A percentile compares a stretch with the other conserved stretches of the same genome.
Conservation (phyloP, 1,284 basidiomycete genomes). For the Ganoderma resinaceum region DNA sequence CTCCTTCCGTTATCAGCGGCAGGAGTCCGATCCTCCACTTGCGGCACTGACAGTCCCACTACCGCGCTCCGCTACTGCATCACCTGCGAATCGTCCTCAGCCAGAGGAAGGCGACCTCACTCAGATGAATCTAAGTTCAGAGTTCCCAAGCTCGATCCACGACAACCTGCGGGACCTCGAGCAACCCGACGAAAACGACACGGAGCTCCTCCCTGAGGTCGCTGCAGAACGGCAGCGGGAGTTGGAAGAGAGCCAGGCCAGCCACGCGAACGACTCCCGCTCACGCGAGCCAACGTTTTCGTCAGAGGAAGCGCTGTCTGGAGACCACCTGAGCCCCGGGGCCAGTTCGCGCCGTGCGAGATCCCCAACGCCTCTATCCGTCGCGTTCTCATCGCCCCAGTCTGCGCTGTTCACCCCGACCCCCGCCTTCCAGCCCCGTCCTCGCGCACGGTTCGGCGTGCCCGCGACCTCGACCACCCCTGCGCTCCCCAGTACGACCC, state of each 20-base stretch:
- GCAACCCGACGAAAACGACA: slow-evolving; percentile 13
- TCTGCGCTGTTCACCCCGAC: slow-evolving; percentile 62
- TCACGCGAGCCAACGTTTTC: slow-evolving; percentile 69
- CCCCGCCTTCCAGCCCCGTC: slow-evolving; percentile 63
- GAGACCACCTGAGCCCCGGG: slow-evolving; percentile 23
- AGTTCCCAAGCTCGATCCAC: slow-evolving; percentile 11
- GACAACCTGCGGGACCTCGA: not conserved
- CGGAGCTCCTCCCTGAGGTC: slow-evolving; percentile 25
- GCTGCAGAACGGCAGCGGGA: slow-evolving; percentile 15
- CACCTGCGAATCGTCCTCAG: slow-evolving; percentile 45
- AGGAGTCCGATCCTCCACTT: slow-evolving; percentile 53
- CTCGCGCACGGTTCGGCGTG: slow-evolving; percentile 65
- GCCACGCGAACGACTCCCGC: slow-evolving; percentile 11
- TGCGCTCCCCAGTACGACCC: slow-evolving; percentile 29
- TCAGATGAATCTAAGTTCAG: slow-evolving; percentile 25
- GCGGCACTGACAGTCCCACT: slow-evolving; percentile 57
- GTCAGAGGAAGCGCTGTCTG: slow-evolving; percentile 49
- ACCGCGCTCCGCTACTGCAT: slow-evolving; percentile 61
- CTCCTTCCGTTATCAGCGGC: slow-evolving; percentile 49
- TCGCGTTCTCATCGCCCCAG: slow-evolving; percentile 47
- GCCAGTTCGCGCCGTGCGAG: slow-evolving; percentile 25
- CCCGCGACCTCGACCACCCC: slow-evolving; percentile 38
- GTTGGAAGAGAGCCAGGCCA: slow-evolving; percentile 8
- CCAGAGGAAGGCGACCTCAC: slow-evolving; percentile 29
- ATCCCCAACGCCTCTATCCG: slow-evolving; percentile 46